Evolutionary conservation across 208 protist genomes (phyloP), one percentile per base, ranked within the genome.

Genomic region (Entamoeba moshkovskii): DNA sequence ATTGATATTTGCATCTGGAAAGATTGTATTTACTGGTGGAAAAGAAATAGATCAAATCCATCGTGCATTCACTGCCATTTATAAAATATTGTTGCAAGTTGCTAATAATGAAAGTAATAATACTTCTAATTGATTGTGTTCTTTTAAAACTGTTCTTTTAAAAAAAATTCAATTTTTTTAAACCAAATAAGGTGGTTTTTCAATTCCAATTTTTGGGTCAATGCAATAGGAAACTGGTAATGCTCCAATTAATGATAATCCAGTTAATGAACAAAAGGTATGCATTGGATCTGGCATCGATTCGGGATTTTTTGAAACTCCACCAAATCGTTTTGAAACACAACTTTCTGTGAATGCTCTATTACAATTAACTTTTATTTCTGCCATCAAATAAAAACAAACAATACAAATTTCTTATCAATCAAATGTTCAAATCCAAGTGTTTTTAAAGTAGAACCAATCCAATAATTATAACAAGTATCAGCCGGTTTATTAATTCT

Each of bases 11-110:
- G 6, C 93, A 15, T 49, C 73, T 25, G 93, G 93, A 8, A 95
- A 94, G 48, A 46, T 94, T 46, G 93, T 94, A 13, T 11, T 95
- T 42, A 94, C 93, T 25, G 93, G 93, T 45, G 93, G 13, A 42
- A 93, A 93, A 59, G 48, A 45, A 6, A 33, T 25, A 49, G 93
- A 94, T 11, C 52, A 59, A 18, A 59, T 59, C 49, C 8, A 59
- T 18, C 49, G 18, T 25, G 49, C 49, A 59, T 59, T 73, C 18
- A 73, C 3, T 22, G n/a, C 3, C 8, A 73, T 73, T 29, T 73
- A 73, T 16, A 73, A 73, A 73, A 73, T 73, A 22, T 33, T 73
- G 4, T 29, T 73, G 3, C 59, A 73, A 73, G 59, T 73, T 33
- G 59, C 59, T 6, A 38, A 22, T 29, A 73, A 38, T 38, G 59